A percentile compares a stretch with the other conserved stretches of the same genome.
phyloP scores from a whole-genome alignment of 2,329 filamentous ascomycete genomes.

The Colletotrichum caudatum region DNA sequence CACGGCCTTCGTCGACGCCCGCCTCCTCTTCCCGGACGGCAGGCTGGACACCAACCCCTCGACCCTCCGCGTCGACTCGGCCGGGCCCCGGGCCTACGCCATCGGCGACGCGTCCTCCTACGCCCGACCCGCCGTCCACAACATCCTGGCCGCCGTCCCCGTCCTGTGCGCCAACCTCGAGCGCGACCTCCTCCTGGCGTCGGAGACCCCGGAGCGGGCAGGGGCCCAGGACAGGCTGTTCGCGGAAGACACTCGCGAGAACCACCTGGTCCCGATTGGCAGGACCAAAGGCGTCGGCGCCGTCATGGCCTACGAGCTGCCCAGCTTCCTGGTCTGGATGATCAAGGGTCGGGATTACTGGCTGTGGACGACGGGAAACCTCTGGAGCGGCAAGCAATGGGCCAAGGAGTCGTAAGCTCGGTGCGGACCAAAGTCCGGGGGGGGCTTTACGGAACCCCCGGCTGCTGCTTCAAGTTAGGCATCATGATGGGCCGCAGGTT shows the following conservation, averaged over 20 bases:
- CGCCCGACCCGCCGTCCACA: constrained; percentile 57
- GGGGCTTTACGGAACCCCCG: neutral
- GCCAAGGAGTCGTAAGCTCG: constrained; percentile 53
- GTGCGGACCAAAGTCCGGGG: neutral
- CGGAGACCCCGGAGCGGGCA: constrained; percentile 43
- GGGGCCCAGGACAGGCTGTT: constrained; percentile 51
- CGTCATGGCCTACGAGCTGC: constrained; percentile 56
- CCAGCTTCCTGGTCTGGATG: constrained; percentile 60
- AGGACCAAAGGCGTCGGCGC: constrained; percentile 59
- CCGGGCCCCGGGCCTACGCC: constrained; percentile 56
- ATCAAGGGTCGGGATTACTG: constrained; percentile 65
- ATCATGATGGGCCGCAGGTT: neutral
- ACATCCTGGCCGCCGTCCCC: constrained; percentile 55
- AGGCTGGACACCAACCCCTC: constrained; percentile 53
- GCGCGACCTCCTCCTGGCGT: constrained; percentile 58
- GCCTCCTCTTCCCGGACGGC: constrained; percentile 51
- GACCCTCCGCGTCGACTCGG: constrained; percentile 52
- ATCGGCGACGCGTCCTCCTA: constrained; percentile 59
- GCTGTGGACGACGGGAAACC: constrained; percentile 59
- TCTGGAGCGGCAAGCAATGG: constrained; percentile 67
- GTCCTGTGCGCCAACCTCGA: constrained; percentile 61
- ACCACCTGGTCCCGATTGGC: constrained; percentile 62
- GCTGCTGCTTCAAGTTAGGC: neutral
- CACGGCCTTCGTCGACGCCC: constrained; percentile 52
- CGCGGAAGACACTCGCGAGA: constrained; percentile 57